Evolutionary conservation across 148 eudicot species (phyloP), one percentile per base, ranked within the genome.

Genomic region (Hydrangea macrophylla): DNA sequence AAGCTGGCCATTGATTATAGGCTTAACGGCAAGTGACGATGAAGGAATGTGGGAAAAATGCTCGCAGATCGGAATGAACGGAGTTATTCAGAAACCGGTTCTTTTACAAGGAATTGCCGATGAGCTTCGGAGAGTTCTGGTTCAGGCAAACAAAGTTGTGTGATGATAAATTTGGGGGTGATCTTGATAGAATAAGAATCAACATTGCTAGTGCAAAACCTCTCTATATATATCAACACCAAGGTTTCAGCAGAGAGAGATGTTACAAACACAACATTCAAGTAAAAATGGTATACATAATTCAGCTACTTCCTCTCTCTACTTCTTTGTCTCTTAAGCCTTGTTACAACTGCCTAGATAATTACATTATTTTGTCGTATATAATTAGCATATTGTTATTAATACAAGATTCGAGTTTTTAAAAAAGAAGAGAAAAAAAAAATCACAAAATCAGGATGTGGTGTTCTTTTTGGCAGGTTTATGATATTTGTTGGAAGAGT

Each of bases 1-100:
- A 1, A 87, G 63, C 30, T 80, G 92, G 90, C 96, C 97, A 0
- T 62, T 89, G 77, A 85, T 92, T 26, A 63, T 92, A 22, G 96
- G 84, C n/a, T 71, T 85, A 55, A 75, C 86, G 0, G 73, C 88
- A 7, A 81, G 71, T 33, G 82, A 70, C 12, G 86, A 82, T 26
- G 82, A 78, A 20, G 82, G 77, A 33, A 48, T 74, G 18, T 74
- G 76, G 82, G 88, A 79, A 10, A 80, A 44, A 65, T 75, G 85
- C 64, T 69, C 75, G 68, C 81, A 75, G 50, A 59, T 66, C 7
- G 96, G 92, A 20, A 85, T 92, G 31, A 87, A 78, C 24, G 97
- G 97, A 42, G 78, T 87, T 20, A 75, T 92, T 56, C 77, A 78
- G 39, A 92, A 85, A 73, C 97, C 97, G 3, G 79, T 85, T 39